Evolutionary conservation across 1,284 basidiomycete genomes (phyloP).

Genomic region (Dichomitus squalens): DNA sequence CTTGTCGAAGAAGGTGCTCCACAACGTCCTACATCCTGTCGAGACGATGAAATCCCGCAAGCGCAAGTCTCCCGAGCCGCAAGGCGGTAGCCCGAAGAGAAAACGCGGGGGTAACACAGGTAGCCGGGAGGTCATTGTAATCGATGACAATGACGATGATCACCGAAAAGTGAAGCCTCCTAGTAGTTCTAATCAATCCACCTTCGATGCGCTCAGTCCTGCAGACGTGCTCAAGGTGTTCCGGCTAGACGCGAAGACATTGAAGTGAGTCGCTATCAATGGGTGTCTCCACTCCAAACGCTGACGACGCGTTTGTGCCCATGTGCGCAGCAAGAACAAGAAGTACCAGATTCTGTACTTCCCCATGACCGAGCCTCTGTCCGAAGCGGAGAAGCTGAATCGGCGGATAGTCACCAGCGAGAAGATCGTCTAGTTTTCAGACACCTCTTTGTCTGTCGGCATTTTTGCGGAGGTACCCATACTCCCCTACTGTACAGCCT

Average conservation of each 20-base stretch:
- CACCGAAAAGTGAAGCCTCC: conserved; percentile 11
- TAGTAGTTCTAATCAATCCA: not conserved
- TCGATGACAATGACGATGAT: conserved; percentile 37
- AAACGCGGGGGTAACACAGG: conserved; percentile 19
- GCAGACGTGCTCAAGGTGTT: conserved; percentile 48
- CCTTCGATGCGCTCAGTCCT: conserved; percentile 31
- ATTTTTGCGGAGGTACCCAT: not conserved
- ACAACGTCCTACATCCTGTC: conserved; percentile 25
- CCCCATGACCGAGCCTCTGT: conserved; percentile 60
- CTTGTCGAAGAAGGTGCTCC: conserved; percentile 19
- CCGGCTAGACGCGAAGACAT: conserved; percentile 45
- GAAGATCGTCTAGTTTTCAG: conserved; percentile 8
- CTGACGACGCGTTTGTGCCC: not conserved
- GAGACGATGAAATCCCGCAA: conserved; percentile 26
- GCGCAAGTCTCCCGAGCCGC: conserved; percentile 24
- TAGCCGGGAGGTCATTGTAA: conserved; percentile 40
- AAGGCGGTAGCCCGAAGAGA: conserved; percentile 29
- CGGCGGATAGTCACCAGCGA: conserved; percentile 58
- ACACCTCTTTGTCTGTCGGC: not conserved
- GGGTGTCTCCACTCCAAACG: not conserved
- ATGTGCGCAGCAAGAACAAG: conserved; percentile 44
- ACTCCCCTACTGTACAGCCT: not conserved
- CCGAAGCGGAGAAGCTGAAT: conserved; percentile 46
- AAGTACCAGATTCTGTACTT: conserved; percentile 75
- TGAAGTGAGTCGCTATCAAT: conserved; percentile 46